These are phyloP conservation scores for Alternaria gaisen DNA, from an alignment of 2,329 filamentous ascomycete genomes.

Conservation along the genomic window DNA sequence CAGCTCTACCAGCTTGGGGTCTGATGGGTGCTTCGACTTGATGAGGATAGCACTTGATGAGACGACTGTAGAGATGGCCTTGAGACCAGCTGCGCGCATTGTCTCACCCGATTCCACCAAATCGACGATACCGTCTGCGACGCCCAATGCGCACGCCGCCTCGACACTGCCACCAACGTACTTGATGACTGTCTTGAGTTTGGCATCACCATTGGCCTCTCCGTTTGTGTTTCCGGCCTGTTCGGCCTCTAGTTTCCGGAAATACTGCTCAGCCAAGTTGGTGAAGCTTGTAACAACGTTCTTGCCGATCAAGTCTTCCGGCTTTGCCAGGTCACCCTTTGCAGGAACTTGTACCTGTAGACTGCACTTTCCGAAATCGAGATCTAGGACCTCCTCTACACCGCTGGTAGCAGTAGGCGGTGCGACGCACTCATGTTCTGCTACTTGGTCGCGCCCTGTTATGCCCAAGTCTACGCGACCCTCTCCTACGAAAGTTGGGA, in stretches of 20 bases:
- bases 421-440: conserved; percentile 79
- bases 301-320: conserved; percentile 84
- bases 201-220: conserved; percentile 55
- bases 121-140: conserved; percentile 97
- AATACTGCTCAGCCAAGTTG: conserved; percentile 82
- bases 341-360: conserved; percentile 96
- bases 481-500: conserved; percentile 96
- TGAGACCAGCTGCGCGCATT: conserved; percentile 94
- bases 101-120: conserved; percentile 98
- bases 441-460: conserved; percentile 90
- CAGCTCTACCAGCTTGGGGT: conserved; percentile 80
- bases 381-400: conserved; percentile 87
- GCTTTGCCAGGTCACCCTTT: conserved; percentile 75
- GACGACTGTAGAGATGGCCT: conserved; percentile 92
- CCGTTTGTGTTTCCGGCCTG: conserved; percentile 47
- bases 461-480: conserved; percentile 94
- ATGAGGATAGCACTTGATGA: conserved; percentile 89
- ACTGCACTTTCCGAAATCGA: conserved; percentile 90
- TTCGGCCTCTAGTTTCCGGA: conserved; percentile 74
- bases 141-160: conserved; percentile 92
- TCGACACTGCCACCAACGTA: conserved; percentile 97
- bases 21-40: conserved; percentile 84
- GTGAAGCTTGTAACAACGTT: conserved; percentile 97
- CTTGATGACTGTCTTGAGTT: conserved; percentile 86
- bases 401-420: conserved; percentile 56